Conservation (phyloP, 208 protist species). For the Wallacemonas rigidus region DNA sequence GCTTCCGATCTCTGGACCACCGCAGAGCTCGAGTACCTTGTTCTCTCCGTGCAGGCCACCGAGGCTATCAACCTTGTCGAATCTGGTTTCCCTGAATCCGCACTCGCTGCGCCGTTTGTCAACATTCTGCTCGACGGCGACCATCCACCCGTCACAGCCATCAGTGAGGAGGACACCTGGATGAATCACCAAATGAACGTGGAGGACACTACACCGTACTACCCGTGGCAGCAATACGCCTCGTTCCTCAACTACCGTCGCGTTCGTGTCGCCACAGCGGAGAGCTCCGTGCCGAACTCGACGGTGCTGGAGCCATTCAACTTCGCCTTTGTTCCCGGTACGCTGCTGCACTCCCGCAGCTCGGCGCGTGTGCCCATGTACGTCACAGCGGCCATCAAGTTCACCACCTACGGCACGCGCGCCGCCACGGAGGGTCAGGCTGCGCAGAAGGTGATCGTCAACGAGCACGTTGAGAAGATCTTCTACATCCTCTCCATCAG, state of each 20-base stretch:
- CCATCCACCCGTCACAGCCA: slow-evolving; percentile 22
- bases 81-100: not conserved
- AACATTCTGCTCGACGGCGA: slow-evolving; percentile 72
- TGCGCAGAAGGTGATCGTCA: slow-evolving; percentile 30
- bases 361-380: slow-evolving; percentile 59
- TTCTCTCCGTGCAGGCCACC: slow-evolving; percentile 49
- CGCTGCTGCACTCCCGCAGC: slow-evolving; percentile 72
- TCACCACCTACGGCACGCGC: slow-evolving; percentile 47
- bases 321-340: slow-evolving; percentile 83
- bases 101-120: slow-evolving; percentile 19
- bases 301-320: slow-evolving; percentile 55
- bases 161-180: slow-evolving; percentile 47
- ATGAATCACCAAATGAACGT: slow-evolving; percentile 38
- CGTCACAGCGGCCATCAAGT: slow-evolving; percentile 56
- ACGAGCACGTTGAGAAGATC: slow-evolving; percentile 56
- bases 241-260: slow-evolving; percentile 79
- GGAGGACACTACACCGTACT: slow-evolving; percentile 24
- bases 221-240: slow-evolving; percentile 66
- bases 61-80: slow-evolving; percentile 34
- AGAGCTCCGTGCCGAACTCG: not conserved
- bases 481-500: slow-evolving; percentile 68
- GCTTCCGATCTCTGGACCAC: slow-evolving; percentile 32
- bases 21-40: slow-evolving; percentile 69
- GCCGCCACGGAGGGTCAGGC: slow-evolving; percentile 5
- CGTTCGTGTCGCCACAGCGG: slow-evolving; percentile 23